Conservation (phyloP, 306 rosid species). For the Clitoria ternatea region DNA sequence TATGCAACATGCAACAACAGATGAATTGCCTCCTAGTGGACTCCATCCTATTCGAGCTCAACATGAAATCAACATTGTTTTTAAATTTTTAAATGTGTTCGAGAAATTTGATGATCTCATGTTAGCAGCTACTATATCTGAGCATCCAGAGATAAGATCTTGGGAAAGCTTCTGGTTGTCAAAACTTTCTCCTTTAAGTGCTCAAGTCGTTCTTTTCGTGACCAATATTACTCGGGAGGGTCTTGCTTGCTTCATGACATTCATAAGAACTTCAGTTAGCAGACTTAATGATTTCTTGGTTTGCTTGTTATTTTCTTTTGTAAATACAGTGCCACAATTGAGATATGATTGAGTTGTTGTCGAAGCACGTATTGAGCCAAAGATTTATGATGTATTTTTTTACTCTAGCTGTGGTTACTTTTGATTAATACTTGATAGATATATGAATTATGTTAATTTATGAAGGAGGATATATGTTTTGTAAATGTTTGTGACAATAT, state of each 20-base stretch:
- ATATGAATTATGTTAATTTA: constrained; percentile 16
- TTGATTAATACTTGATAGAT: constrained; percentile 33
- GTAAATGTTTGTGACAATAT: too few species aligned
- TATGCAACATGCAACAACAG: not conserved
- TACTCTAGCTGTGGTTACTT: constrained; percentile 25
- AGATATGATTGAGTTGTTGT: constrained; percentile 48
- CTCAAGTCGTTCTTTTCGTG: constrained; percentile 94
- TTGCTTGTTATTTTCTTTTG: constrained; percentile 51
- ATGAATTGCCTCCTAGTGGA: not conserved
- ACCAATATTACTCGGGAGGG: constrained; percentile 71
- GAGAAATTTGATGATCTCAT: constrained; percentile 46
- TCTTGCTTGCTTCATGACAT: constrained; percentile 75
- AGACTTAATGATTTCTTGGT: constrained; percentile 41
- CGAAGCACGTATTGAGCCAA: constrained; percentile 48
- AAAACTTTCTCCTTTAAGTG: constrained; percentile 85
- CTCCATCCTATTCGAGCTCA: not conserved
- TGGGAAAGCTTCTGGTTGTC: constrained; percentile 92
- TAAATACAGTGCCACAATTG: constrained; percentile 57
- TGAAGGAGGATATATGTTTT: too few species aligned
- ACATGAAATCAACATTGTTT: constrained; percentile 32
- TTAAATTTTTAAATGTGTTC: constrained; percentile 57
- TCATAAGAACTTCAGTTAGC: constrained; percentile 32
- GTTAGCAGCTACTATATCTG: constrained; percentile 35
- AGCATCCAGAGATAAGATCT: constrained; percentile 46
- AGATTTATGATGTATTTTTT: constrained; percentile 30